phyloP scores from a whole-genome alignment of 768 basidiomycete species.

The Rhizopogon roseolus region DNA sequence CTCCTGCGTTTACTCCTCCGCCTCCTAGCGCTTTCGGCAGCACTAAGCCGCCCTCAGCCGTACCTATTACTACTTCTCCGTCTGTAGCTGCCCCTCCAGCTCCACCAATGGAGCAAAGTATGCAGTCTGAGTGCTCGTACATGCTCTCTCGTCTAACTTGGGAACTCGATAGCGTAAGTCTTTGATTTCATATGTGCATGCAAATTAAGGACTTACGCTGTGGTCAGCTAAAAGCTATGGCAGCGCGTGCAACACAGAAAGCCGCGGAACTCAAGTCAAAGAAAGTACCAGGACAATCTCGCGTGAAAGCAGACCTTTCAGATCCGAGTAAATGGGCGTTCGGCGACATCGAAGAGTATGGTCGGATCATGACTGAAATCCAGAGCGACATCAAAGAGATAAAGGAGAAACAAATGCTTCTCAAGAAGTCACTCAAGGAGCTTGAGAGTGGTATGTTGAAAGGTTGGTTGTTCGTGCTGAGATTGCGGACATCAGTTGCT shows the following conservation, averaged over 20 bases:
- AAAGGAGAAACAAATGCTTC: constrained; percentile 36
- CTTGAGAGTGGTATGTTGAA: constrained; percentile 64
- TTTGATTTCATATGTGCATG: background rate
- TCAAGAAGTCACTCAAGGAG: constrained; percentile 44
- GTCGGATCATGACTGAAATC: constrained; percentile 28
- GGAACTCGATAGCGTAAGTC: constrained; percentile 59
- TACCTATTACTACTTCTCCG: constrained; percentile 1
- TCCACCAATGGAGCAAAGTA: constrained; percentile 45
- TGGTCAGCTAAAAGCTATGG: constrained; percentile 40
- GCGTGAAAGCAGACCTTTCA: constrained; percentile 40
- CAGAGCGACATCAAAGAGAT: constrained; percentile 49
- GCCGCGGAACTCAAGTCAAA: constrained; percentile 25
- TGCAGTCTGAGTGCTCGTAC: constrained; percentile 60
- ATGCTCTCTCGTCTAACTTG: constrained; percentile 42
- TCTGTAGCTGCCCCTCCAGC: constrained; percentile 5
- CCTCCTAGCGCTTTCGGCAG: constrained; percentile 8
- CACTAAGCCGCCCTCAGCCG: background rate
- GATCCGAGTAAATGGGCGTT: constrained; percentile 49
- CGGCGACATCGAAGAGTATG: constrained; percentile 49
- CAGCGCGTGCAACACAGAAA: constrained; percentile 32
- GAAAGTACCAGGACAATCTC: constrained; percentile 33
- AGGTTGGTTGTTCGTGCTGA: constrained; percentile 34
- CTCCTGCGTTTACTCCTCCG: too few relatives aligned
- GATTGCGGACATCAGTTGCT: background rate
- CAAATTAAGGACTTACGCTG: background rate